Percentiles rank a stretch among this genome's conserved stretches.
phyloP scores from a whole-genome alignment of 2,329 filamentous ascomycete species.

The Fusarium subglutinans region DNA sequence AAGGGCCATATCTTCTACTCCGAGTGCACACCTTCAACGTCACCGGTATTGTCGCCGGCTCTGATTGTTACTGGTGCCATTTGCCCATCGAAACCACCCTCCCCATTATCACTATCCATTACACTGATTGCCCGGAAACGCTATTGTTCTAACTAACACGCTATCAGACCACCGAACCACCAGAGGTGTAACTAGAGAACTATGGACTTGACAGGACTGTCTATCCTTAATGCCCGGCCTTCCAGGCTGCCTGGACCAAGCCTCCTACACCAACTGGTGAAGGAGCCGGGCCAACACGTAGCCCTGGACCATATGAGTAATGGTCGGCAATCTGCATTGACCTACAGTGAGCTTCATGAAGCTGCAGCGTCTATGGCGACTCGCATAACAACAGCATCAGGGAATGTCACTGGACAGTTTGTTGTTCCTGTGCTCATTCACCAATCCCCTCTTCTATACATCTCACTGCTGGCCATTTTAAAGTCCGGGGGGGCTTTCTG shows the following conservation, averaged over 20 bases:
- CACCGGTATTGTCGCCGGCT: conserved; percentile 9
- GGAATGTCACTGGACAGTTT: conserved; percentile 44
- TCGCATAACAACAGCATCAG: conserved; percentile 50
- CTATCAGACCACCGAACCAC: neutral
- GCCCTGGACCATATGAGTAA: conserved; percentile 48
- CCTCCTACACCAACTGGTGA: conserved; percentile 69
- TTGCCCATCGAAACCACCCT: conserved; percentile 23
- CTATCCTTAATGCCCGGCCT: conserved; percentile 58
- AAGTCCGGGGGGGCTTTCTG: conserved; percentile 88
- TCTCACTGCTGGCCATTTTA: conserved; percentile 78
- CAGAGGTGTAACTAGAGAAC: conserved; percentile 1
- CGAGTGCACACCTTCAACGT: conserved; percentile 19
- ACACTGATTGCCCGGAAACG: conserved; percentile 2
- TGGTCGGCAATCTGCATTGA: conserved; percentile 53
- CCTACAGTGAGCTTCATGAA: conserved; percentile 71
- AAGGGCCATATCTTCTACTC: conserved; percentile 38
- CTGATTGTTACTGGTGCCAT: conserved; percentile 10
- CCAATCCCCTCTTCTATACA: conserved; percentile 81
- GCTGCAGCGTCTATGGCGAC: conserved; percentile 65
- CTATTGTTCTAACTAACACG: neutral
- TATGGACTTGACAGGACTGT: conserved; percentile 48
- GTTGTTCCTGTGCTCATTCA: conserved; percentile 81
- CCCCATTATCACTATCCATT: conserved; percentile 1
- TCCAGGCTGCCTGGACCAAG: conserved; percentile 53
- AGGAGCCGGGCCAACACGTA: conserved; percentile 38